A percentile compares a stretch with the other conserved stretches of the same genome.
Evolutionary conservation across 495 filamentous ascomycete genomes (phyloP).

Genomic region (Neurospora terricola): DNA sequence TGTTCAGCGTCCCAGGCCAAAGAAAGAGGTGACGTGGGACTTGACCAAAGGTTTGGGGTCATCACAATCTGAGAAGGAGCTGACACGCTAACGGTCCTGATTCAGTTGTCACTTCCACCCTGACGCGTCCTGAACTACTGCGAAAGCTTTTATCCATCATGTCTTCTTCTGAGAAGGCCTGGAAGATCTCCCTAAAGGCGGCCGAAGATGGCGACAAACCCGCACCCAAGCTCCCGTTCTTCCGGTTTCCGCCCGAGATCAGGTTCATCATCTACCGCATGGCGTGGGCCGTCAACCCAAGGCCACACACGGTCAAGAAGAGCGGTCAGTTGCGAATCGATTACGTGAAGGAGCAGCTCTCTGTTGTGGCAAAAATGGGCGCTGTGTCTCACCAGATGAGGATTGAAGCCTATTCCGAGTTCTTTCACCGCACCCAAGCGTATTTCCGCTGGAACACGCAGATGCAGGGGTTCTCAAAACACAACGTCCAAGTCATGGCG

Average conservation of each 20-base stretch:
- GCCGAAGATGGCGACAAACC: neutral
- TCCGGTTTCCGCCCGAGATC: neutral
- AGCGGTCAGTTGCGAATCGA: neutral
- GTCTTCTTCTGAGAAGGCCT: neutral
- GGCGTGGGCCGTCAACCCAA: neutral
- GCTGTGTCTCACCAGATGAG: neutral
- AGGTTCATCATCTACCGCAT: neutral
- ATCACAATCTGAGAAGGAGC: neutral
- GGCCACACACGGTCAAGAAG: neutral
- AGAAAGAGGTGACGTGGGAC: neutral
- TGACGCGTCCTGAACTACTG: neutral
- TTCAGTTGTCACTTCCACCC: neutral
- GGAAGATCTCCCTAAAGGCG: neutral
- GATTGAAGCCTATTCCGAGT: neutral
- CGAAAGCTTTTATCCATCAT: neutral
- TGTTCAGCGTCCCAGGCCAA: neutral
- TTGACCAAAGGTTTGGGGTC: neutral
- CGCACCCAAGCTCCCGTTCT: neutral
- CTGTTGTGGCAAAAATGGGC: neutral
- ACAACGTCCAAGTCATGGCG: neutral
- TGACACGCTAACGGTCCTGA: neutral
- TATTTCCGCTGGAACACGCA: neutral
- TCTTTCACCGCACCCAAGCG: neutral
- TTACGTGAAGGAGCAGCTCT: neutral
- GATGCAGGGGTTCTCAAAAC: neutral